Percentiles rank a stretch among this genome's conserved stretches.
These are phyloP conservation scores for Colletotrichum cereale DNA, from an alignment of 2,329 filamentous ascomycete genomes.

Conservation along the genomic window DNA sequence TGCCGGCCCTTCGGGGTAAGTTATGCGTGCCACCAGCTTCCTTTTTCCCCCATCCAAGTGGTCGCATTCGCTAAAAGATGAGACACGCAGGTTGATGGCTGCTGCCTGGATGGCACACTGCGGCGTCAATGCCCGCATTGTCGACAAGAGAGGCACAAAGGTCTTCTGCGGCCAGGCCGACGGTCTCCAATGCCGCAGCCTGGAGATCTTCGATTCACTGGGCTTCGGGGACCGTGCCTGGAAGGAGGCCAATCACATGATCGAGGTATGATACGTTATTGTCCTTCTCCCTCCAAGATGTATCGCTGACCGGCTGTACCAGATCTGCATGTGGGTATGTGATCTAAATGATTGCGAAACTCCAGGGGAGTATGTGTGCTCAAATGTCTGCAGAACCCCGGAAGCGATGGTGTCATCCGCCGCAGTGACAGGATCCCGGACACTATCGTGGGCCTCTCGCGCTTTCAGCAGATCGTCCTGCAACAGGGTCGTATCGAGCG, in stretches of 20 bases:
- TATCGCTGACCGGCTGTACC: constrained; percentile 20
- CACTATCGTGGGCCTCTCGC: constrained; percentile 70
- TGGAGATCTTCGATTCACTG: constrained; percentile 82
- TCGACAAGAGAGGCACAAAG: constrained; percentile 58
- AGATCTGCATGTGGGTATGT: constrained; percentile 40
- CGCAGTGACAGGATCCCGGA: constrained; percentile 73
- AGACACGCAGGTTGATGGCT: constrained; percentile 57
- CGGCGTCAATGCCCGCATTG: constrained; percentile 56
- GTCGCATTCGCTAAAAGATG: constrained; percentile 15
- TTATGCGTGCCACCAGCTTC: neutral
- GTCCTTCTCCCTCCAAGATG: neutral
- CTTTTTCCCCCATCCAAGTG: neutral
- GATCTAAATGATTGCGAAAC: neutral
- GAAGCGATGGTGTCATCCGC: constrained; percentile 66
- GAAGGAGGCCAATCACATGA: constrained; percentile 76
- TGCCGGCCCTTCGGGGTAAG: constrained; percentile 48
- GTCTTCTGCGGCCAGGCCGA: constrained; percentile 60
- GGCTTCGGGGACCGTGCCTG: constrained; percentile 73
- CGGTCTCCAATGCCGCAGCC: constrained; percentile 70
- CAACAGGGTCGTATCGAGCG: constrained; percentile 79
- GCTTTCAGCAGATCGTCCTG: constrained; percentile 75
- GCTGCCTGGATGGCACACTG: constrained; percentile 57
- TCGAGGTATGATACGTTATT: constrained; percentile 65
- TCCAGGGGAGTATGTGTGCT: constrained; percentile 6
- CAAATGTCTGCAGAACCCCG: constrained; percentile 69